phyloP scores from a whole-genome alignment of 805 yeast species.

The Monosporozyma servazzii region DNA sequence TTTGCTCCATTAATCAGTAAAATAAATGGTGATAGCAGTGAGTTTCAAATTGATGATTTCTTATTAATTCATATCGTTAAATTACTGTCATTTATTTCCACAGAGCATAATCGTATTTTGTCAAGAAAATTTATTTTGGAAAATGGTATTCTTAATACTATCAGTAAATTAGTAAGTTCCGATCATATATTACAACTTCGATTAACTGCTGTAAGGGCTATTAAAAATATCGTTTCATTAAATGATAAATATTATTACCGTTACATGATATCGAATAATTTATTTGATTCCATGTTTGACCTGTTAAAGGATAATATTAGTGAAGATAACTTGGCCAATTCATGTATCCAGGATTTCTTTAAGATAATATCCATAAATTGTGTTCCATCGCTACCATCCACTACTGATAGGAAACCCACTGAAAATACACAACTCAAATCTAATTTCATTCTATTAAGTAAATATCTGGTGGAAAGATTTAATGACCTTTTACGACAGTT shows the following conservation, averaged over 20 bases:
- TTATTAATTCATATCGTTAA: constrained; percentile 58
- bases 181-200: constrained; percentile 40
- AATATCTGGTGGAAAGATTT: constrained; percentile 26
- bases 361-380: constrained; percentile 34
- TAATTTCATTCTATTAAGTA: constrained; percentile 23
- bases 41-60: constrained; percentile 29
- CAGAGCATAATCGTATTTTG: constrained; percentile 48
- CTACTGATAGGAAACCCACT: not conserved
- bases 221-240: constrained; percentile 50
- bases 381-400: constrained; percentile 4
- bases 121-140: constrained; percentile 59
- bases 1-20: constrained; percentile 41
- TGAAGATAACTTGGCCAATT: constrained; percentile 56
- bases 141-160: constrained; percentile 47
- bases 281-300: constrained; percentile 41
- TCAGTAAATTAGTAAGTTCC: constrained; percentile 40
- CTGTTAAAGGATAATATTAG: constrained; percentile 41
- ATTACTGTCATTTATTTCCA: constrained; percentile 54
- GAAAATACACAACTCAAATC: constrained; percentile 5
- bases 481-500: constrained; percentile 26
- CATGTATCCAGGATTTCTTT: constrained; percentile 64
- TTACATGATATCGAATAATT: constrained; percentile 46
- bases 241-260: constrained; percentile 55
- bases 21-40: constrained; percentile 1
- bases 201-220: constrained; percentile 59